These are phyloP conservation scores for Penicillium samsonianum DNA, from an alignment of 495 filamentous ascomycete species.

Conservation along the genomic window DNA sequence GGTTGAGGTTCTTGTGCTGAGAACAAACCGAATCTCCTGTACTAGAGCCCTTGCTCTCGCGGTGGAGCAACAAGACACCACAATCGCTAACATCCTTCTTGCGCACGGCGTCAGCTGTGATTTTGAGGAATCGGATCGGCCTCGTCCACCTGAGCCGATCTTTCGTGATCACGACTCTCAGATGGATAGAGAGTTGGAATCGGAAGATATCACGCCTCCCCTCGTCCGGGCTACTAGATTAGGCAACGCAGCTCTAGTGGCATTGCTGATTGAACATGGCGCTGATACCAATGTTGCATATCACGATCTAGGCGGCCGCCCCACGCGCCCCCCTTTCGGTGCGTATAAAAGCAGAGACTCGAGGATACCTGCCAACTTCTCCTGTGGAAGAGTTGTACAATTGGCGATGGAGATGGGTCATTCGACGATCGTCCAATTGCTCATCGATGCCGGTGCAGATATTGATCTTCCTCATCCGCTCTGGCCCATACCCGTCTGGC, in stretches of 20 bases:
- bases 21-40: too few relatives aligned
- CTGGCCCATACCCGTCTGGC: too few relatives aligned
- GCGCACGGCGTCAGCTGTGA: neutral
- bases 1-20: too few relatives aligned
- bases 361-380: neutral
- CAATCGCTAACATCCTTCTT: neutral
- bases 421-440: neutral
- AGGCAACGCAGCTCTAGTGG: neutral
- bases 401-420: neutral
- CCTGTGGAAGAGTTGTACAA: slow-evolving; percentile 1
- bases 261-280: neutral
- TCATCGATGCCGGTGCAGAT: neutral
- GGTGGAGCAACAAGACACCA: neutral
- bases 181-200: neutral
- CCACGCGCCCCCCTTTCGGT: neutral
- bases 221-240: neutral
- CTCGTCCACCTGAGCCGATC: neutral
- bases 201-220: neutral
- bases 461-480: neutral
- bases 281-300: neutral
- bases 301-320: neutral
- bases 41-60: too few relatives aligned
- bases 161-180: neutral
- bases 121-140: neutral
- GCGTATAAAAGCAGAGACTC: neutral